A percentile compares a stretch with the other conserved stretches of the same genome.
Evolutionary conservation across 2,329 filamentous ascomycete species (phyloP).

Genomic region (Ustulina deusta): DNA sequence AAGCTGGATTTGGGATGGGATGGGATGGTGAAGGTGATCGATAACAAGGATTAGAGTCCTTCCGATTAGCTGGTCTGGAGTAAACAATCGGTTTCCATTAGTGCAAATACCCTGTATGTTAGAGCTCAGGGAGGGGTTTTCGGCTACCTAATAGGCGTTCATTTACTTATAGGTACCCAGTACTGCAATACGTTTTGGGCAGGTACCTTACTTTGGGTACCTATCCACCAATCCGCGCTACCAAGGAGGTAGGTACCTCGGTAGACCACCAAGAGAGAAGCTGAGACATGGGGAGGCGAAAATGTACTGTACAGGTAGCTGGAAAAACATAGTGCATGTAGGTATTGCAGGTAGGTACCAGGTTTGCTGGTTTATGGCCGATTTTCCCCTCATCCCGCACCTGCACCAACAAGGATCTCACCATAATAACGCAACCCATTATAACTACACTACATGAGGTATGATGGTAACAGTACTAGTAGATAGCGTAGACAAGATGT

Average conservation of each 20-base stretch:
- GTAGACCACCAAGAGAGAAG: no score
- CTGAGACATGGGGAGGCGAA: no score
- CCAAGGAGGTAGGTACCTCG: no score
- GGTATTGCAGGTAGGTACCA: neutral
- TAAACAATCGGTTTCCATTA: conserved; percentile 11
- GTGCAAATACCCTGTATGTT: conserved; percentile 26
- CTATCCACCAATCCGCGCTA: no score
- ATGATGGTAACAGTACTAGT: neutral
- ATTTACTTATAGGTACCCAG: neutral
- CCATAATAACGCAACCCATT: neutral
- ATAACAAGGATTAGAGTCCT: conserved; percentile 27
- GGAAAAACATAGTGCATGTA: neutral
- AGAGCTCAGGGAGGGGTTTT: conserved; percentile 4
- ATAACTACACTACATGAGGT: neutral
- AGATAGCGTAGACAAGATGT: no score
- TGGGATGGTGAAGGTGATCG: neutral
- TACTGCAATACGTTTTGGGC: neutral
- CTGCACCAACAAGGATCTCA: conserved; percentile 22
- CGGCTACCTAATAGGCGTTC: conserved; percentile 10
- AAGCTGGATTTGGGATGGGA: conserved; percentile 12
- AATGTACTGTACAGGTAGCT: neutral
- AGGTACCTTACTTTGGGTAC: neutral
- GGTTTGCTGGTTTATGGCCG: neutral
- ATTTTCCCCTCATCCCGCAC: no score
- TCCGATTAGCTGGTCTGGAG: conserved; percentile 30